Conservation (phyloP, 768 basidiomycete species). For the Pseudohyphozyma bogoriensis region DNA sequence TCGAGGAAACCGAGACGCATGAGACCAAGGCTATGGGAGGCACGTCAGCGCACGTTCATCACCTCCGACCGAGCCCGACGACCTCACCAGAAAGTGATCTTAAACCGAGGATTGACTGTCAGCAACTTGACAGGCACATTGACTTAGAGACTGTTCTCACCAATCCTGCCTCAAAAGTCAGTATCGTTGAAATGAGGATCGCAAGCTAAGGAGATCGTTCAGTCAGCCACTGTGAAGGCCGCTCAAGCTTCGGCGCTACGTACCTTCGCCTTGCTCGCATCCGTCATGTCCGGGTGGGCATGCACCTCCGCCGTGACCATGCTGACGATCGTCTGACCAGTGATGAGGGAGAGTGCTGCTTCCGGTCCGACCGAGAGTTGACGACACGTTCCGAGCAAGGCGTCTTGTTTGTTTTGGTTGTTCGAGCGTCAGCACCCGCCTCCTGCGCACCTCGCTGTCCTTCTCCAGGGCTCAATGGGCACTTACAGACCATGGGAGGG, state of each 20-base stretch:
- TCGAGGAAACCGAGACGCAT: slow-evolving; percentile 35
- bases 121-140: slow-evolving; percentile 1
- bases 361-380: slow-evolving; percentile 34
- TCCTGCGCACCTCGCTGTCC: too few species aligned
- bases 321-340: slow-evolving; percentile 18
- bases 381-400: slow-evolving; percentile 30
- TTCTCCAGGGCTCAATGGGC: too few species aligned
- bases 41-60: slow-evolving; percentile 1
- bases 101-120: slow-evolving; percentile 17
- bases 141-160: background rate
- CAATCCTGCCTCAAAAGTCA: too few species aligned
- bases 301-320: slow-evolving; percentile 23
- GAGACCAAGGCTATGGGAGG: slow-evolving; percentile 26
- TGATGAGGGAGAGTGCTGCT: slow-evolving; percentile 30
- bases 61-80: background rate
- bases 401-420: slow-evolving; percentile 6
- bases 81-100: slow-evolving; percentile 24
- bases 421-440: background rate
- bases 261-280: slow-evolving; percentile 1
- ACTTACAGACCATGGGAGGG: slow-evolving; percentile 27
- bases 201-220: too few species aligned
- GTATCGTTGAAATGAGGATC: background rate
- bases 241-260: background rate
- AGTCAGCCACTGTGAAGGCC: too few species aligned
- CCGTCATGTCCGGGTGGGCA: slow-evolving; percentile 11